A percentile compares a stretch with the other conserved stretches of the same genome.
These are phyloP conservation scores for Euphorbia tirucalli DNA, from an alignment of 345 rosid species.

Conservation along the genomic window DNA sequence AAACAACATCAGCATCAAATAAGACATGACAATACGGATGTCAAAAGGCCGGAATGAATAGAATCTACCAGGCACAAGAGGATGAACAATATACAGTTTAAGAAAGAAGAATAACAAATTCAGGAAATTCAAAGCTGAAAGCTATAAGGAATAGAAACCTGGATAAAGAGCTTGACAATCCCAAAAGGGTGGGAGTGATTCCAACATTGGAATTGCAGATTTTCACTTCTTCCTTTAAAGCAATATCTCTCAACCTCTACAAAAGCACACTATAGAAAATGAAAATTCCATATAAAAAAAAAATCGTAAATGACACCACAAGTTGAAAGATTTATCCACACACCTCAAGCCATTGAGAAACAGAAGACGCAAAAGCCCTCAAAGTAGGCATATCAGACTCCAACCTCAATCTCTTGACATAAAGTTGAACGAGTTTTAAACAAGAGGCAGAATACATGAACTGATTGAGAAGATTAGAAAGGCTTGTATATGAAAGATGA, in stretches of 20 bases:
- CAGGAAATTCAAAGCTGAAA: neutral
- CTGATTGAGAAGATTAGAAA: constrained; percentile 52
- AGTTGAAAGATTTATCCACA: neutral
- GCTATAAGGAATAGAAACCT: constrained; percentile 44
- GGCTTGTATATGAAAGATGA: constrained; percentile 69
- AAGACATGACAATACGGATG: neutral
- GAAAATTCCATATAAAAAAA: neutral
- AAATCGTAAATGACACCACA: neutral
- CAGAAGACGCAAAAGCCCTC: constrained; percentile 67
- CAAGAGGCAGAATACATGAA: constrained; percentile 74
- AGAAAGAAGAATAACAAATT: neutral
- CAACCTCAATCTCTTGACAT: constrained; percentile 30
- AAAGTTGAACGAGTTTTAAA: constrained; percentile 61
- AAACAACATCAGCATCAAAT: neutral
- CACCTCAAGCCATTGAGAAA: constrained; percentile 76
- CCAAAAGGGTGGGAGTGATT: constrained; percentile 72
- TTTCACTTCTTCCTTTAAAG: constrained; percentile 78
- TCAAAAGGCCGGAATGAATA: neutral
- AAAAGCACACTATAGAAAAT: neutral
- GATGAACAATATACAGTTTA: neutral
- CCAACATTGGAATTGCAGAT: constrained; percentile 39
- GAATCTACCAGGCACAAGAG: neutral
- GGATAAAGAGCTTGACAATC: constrained; percentile 66
- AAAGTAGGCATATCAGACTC: constrained; percentile 49
- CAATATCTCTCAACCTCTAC: constrained; percentile 71